Conservation (phyloP, 2,329 filamentous ascomycete genomes). For the Aspergillus piperis region DNA sequence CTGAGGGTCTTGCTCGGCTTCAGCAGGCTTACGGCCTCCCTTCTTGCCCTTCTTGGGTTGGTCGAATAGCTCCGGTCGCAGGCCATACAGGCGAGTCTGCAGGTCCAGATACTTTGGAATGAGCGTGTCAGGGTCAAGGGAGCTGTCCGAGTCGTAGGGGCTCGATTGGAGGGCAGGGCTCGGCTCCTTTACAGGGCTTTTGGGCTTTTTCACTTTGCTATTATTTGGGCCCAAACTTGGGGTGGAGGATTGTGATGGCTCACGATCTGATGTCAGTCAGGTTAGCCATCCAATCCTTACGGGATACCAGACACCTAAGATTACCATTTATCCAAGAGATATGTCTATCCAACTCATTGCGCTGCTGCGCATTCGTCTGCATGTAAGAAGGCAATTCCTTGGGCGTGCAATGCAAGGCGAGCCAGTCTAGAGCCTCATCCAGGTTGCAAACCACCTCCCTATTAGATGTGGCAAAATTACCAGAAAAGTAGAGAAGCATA, state of each 20-base stretch:
- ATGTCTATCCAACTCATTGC: conserved; percentile 33
- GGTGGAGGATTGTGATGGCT: conserved; percentile 31
- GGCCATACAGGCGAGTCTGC: conserved; percentile 66
- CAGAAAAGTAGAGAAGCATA: conserved; percentile 67
- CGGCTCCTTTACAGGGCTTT: conserved; percentile 27
- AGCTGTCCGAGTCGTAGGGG: conserved; percentile 57
- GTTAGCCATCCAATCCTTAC: conserved; percentile 28
- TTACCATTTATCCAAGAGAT: conserved; percentile 43
- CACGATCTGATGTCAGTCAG: conserved; percentile 35
- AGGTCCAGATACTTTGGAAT: conserved; percentile 75
- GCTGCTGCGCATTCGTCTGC: conserved; percentile 36
- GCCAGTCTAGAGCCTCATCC: conserved; percentile 85
- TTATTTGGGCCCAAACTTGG: conserved; percentile 25
- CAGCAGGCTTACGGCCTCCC: conserved; percentile 28
- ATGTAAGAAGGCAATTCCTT: conserved; percentile 74
- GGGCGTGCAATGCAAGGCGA: conserved; percentile 72
- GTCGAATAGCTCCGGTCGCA: conserved; percentile 58
- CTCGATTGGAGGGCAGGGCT: conserved; percentile 24
- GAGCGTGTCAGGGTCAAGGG: conserved; percentile 73
- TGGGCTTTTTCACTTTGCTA: conserved; percentile 28
- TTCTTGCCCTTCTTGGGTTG: conserved; percentile 45
- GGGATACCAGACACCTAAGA: conserved; percentile 16
- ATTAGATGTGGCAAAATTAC: conserved; percentile 53
- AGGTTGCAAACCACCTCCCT: conserved; percentile 80
- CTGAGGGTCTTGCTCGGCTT: conserved; percentile 42